Evolutionary conservation across 768 basidiomycete genomes (phyloP), one percentile per base, ranked within the genome.

Genomic region (Kwoniella botswanensis): DNA sequence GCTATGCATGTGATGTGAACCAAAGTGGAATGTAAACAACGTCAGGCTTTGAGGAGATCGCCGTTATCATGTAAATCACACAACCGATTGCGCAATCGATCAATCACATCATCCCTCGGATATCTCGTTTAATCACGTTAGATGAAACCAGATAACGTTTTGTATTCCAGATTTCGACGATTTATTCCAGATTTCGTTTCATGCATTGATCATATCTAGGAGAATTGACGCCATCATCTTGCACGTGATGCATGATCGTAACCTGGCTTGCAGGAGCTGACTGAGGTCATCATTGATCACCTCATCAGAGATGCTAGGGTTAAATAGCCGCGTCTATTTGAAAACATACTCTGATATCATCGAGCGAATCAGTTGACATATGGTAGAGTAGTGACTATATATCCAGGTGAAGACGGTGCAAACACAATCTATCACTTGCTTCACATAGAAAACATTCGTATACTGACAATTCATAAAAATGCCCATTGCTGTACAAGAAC

Each of bases 401-500:
- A 35, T 35, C 4, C 35, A 17, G 21, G 1, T 10, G n/a, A 6
- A 4, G 35, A 26, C n/a, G 4, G 3, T 22, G 22, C 22, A 59
- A 42, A 3, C 57, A 26, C 3, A 17, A 11, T 7, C 22, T 4
- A 29, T 41, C 29, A 44, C 22, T 4, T 62, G 6, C 42, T 46
- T 12, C 13, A 46, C 10, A 21, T 26, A 9, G 43, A 15, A 18
- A 15, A 11, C 9, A 50, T 50, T 18, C 12, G 18, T 50, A 13
- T 7, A 18, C 10, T 15, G 18, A 15, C 46, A 50, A 50, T 18
- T 15, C 46, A 9, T 17, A 53, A 67, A 24, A 29, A 73, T 73
- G 72, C 72, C 72, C 21, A 54, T 73, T 52, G 72, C 72, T 12
- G 60, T 72, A 17, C 44, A 41, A 65, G 46, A 29, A 41, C 59